Evolutionary conservation across 2,329 filamentous ascomycete species (phyloP), one percentile per base, ranked within the genome.

Genomic region (Botrytis paeoniae): DNA sequence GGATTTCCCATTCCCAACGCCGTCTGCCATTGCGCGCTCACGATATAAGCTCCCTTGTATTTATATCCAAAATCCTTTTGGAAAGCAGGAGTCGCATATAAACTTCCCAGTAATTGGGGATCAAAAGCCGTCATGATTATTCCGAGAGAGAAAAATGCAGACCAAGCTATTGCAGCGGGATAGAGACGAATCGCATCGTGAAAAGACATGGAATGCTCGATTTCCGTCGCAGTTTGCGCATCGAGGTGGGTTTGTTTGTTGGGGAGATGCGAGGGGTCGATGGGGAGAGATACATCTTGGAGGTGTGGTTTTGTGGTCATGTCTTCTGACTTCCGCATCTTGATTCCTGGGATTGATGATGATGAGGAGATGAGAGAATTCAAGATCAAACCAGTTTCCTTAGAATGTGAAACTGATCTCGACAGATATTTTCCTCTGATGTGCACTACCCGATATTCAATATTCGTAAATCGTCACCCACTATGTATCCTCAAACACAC

Each of bases 121-220:
- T 79, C 77, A 25, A 78, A 78, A 2, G 73, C 78, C 8, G 77
- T 73, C 78, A 79, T 78, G 41, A 79, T 75, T 14, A 79, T 74
- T 7, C 73, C 75, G 12, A 79, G 75, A 4, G 70, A 79, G 73
- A 79, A 77, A 68, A 79, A 77, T 18, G 76, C 62, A 1, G 77
- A 74, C 78, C 78, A 79, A n/a, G 75, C 75, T 8, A 78, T 70
- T 3, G 76, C 74, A 2, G 64, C 70, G 1, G 78, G 77, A 57
- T 79, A 78, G 63, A 73, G 73, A 39, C 73, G 72, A 12, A 79
- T 63, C 2, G 74, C 77, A 25, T 74, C 73, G 63, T 69, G 75
- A 45, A 79, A 77, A 1, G 57, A 70, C 54, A 78, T 60, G 3
- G 75, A 60, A 64, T 79, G 78, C 51, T 78, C 76, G 22, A 71